Evolutionary conservation across 345 rosid species (phyloP).

Genomic region (thale cress (Arabidopsis thaliana)): DNA sequence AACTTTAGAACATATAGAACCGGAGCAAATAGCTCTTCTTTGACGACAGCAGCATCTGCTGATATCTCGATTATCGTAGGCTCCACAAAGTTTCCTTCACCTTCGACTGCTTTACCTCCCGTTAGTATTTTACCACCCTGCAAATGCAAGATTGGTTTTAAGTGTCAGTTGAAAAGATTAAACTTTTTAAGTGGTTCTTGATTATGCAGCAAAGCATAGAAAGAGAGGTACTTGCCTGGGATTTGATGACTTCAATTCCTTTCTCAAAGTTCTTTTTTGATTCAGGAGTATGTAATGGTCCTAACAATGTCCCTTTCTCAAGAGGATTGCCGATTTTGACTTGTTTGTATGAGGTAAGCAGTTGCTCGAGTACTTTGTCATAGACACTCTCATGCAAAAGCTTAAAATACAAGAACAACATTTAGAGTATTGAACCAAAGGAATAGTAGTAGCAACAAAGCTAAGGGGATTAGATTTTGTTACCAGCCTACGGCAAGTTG

Average conservation of each 20-base stretch:
- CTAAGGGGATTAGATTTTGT: constrained; percentile 21
- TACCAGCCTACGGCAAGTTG: constrained; percentile 99
- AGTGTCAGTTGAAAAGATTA: not conserved
- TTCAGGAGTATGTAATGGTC: constrained; percentile 80
- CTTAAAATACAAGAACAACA: constrained; percentile 49
- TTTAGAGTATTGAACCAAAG: constrained; percentile 17
- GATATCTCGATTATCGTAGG: constrained; percentile 95
- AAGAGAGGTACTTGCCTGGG: constrained; percentile 61
- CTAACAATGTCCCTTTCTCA: constrained; percentile 82
- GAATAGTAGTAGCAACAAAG: constrained; percentile 6
- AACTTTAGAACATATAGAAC: constrained; percentile 88
- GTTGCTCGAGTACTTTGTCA: constrained; percentile 70
- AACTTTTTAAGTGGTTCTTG: not conserved
- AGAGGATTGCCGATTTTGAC: constrained; percentile 91
- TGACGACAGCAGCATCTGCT: constrained; percentile 66
- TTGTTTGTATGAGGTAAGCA: constrained; percentile 77
- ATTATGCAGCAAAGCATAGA: constrained; percentile 5
- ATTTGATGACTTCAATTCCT: constrained; percentile 84
- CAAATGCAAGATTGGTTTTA: constrained; percentile 5
- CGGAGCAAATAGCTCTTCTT: constrained; percentile 94
- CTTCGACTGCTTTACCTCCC: constrained; percentile 70
- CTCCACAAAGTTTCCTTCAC: constrained; percentile 91
- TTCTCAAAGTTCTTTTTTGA: constrained; percentile 78
- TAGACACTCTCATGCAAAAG: constrained; percentile 87
- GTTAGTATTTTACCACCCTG: constrained; percentile 93